A percentile compares a stretch with the other conserved stretches of the same genome.
Evolutionary conservation across 768 basidiomycete genomes (phyloP).

Genomic region (Hydnum rufescens): DNA sequence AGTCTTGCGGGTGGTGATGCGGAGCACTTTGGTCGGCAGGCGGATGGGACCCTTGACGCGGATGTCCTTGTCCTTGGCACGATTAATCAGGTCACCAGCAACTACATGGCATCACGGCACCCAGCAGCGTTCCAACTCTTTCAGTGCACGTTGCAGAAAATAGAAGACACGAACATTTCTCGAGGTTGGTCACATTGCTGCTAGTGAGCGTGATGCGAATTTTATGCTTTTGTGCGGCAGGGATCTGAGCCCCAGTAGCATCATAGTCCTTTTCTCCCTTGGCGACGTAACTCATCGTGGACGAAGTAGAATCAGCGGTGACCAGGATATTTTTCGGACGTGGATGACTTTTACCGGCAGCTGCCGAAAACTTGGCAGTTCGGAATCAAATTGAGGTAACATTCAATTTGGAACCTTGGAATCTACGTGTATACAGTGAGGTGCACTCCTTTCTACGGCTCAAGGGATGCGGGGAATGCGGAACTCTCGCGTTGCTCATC

Average conservation of each 20-base stretch:
- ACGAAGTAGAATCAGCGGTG: conserved; percentile 12
- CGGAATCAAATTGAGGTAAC: background rate
- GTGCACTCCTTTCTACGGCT: conserved; percentile 29
- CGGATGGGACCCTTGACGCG: conserved; percentile 98
- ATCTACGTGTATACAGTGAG: conserved; percentile 2
- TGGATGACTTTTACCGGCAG: background rate
- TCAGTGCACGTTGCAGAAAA: background rate
- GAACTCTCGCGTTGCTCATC: conserved; percentile 90
- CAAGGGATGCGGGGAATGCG: conserved; percentile 80
- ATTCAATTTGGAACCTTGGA: background rate
- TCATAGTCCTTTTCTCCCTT: conserved; percentile 98
- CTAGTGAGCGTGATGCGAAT: conserved; percentile 97
- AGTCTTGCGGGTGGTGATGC: conserved; percentile 98
- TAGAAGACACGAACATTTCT: conserved; percentile 56
- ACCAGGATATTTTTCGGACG: conserved; percentile 3
- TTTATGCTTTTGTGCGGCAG: conserved; percentile 90
- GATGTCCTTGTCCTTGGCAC: conserved; percentile 99
- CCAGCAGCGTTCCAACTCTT: background rate
- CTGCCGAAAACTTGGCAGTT: conserved; percentile 1
- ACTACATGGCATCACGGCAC: background rate
- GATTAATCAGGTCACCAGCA: conserved; percentile 71
- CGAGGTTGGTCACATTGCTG: conserved; percentile 93
- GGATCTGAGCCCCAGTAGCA: conserved; percentile 68
- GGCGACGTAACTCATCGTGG: conserved; percentile 92
- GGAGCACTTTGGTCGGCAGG: conserved; percentile 95